These are phyloP conservation scores for Batkoa obscura DNA, from an alignment of 371 early-diverging fungal species.

Conservation along the genomic window DNA sequence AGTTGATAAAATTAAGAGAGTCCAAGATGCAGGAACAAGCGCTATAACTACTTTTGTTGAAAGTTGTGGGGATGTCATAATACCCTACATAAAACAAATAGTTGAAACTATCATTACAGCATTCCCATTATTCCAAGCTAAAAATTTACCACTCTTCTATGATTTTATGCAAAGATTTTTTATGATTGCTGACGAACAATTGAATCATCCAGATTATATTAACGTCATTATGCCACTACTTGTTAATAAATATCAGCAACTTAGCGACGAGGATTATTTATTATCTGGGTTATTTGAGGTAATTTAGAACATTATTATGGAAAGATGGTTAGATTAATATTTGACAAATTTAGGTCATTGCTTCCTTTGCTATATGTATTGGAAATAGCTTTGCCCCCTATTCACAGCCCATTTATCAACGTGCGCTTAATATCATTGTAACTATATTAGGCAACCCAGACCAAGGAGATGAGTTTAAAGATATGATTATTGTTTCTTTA, in stretches of 20 bases:
- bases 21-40: constrained; percentile 89
- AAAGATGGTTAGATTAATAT: no score
- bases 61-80: constrained; percentile 50
- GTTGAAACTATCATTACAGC: constrained; percentile 52
- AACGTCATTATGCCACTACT: constrained; percentile 68
- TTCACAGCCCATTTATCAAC: constrained; percentile 62
- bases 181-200: constrained; percentile 60
- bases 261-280: constrained; percentile 60
- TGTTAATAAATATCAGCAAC: constrained; percentile 53
- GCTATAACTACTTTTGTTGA: constrained; percentile 87
- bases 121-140: constrained; percentile 65
- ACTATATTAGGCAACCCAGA: constrained; percentile 29
- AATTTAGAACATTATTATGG: constrained; percentile 7
- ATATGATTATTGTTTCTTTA: constrained; percentile 83
- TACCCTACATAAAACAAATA: constrained; percentile 68
- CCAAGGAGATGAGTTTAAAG: constrained; percentile 69
- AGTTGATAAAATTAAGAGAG: constrained; percentile 78
- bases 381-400: constrained; percentile 69
- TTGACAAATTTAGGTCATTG: constrained; percentile 36
- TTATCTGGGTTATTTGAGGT: constrained; percentile 84
- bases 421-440: constrained; percentile 64
- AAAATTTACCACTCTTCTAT: constrained; percentile 74
- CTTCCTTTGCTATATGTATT: constrained; percentile 68
- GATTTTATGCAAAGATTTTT: constrained; percentile 89
- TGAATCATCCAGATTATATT: constrained; percentile 55